A percentile compares a stretch with the other conserved stretches of the same genome.
phyloP scores from a whole-genome alignment of 768 basidiomycete species.

The Leucogyrophana mollusca region DNA sequence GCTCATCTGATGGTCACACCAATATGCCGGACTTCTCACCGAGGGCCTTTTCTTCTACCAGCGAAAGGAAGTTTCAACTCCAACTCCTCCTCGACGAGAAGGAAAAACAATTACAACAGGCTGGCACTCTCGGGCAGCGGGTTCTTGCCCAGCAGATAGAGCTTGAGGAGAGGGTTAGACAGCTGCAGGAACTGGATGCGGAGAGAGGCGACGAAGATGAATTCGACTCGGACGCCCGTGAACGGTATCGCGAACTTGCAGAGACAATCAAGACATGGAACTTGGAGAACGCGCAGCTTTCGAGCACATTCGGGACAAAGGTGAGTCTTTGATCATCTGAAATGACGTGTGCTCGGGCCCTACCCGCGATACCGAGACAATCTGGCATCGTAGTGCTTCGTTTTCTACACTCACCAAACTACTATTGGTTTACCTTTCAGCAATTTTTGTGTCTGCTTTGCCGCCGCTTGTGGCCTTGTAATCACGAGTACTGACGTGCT shows the following conservation, averaged over 20 bases:
- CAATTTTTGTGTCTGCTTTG: background rate
- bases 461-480: background rate
- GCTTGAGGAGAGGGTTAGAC: slow-evolving; percentile 83
- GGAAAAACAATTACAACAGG: slow-evolving; percentile 89
- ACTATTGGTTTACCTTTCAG: background rate
- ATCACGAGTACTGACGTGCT: background rate
- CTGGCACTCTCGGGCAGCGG: slow-evolving; percentile 90
- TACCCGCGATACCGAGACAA: too few relatives aligned
- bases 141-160: slow-evolving; percentile 93
- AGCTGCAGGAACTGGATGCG: slow-evolving; percentile 70
- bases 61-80: slow-evolving; percentile 61
- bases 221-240: slow-evolving; percentile 64
- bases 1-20: slow-evolving; percentile 35
- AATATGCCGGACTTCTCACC: slow-evolving; percentile 42
- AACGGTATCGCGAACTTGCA: slow-evolving; percentile 73
- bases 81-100: slow-evolving; percentile 82
- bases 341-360: too few relatives aligned
- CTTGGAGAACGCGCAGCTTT: slow-evolving; percentile 72
- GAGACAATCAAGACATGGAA: slow-evolving; percentile 79
- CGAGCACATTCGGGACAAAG: slow-evolving; percentile 62
- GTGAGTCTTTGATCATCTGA: slow-evolving; percentile 37
- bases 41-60: slow-evolving; percentile 45
- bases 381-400: background rate
- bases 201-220: slow-evolving; percentile 65
- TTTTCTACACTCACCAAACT: background rate